Conservation (phyloP, 2,329 filamentous ascomycete species). For the Epichloe baconii region DNA sequence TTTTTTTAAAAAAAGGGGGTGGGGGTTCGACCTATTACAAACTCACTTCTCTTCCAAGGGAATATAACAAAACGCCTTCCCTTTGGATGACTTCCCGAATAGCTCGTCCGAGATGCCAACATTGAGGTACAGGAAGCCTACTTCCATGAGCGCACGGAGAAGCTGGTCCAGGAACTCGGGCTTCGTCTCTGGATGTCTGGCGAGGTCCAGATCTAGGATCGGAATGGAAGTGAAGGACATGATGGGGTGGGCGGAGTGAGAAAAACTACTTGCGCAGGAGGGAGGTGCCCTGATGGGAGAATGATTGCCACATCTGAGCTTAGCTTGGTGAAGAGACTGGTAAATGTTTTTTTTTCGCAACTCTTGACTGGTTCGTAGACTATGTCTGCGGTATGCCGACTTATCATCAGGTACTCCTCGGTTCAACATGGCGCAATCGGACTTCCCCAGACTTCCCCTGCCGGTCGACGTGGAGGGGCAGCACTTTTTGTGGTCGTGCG, state of each 20-base stretch:
- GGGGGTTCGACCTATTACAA: too few species aligned
- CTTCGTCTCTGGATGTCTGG: conserved; percentile 52
- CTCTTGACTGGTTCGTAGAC: too few species aligned
- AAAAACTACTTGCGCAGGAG: too few species aligned
- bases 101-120: conserved; percentile 57
- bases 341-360: too few species aligned
- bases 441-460: not conserved
- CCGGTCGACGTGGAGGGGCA: not conserved
- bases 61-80: conserved; percentile 64
- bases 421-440: conserved; percentile 3
- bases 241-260: not conserved
- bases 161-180: conserved; percentile 57
- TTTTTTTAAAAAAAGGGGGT: too few species aligned
- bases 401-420: not conserved
- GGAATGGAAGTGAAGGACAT: conserved; percentile 63
- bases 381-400: too few species aligned
- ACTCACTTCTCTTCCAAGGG: conserved; percentile 58
- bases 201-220: conserved; percentile 60
- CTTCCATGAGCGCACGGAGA: conserved; percentile 64
- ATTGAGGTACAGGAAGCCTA: conserved; percentile 82
- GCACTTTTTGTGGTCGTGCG: not conserved
- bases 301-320: too few species aligned
- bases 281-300: too few species aligned
- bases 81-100: conserved; percentile 53
- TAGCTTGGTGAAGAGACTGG: too few species aligned